Percentiles rank a stretch among this genome's conserved stretches.
Conservation (phyloP, 2,329 filamentous ascomycete genomes). For the Aspergillus calidoustus region DNA sequence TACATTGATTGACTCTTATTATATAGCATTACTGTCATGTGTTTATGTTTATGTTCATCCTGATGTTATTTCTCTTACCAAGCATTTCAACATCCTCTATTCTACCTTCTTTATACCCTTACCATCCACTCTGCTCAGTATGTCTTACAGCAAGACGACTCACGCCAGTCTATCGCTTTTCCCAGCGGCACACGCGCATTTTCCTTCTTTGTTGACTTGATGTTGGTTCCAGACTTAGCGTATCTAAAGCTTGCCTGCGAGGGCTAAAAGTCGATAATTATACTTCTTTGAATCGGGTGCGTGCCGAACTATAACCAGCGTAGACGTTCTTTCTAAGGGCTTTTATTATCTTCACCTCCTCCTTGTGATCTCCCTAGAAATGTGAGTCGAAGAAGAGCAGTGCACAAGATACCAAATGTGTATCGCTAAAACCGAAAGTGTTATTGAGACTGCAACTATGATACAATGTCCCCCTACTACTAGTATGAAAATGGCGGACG, state of each 20-base stretch:
- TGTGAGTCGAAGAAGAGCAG: too few relatives aligned
- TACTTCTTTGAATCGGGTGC: neutral
- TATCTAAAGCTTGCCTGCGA: slow-evolving; percentile 22
- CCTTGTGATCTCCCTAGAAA: too few relatives aligned
- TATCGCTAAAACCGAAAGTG: neutral
- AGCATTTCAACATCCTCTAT: neutral
- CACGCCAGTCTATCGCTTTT: neutral
- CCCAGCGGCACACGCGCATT: neutral
- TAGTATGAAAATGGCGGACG: neutral
- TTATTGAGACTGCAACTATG: neutral
- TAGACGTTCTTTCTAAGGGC: neutral
- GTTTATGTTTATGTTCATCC: neutral
- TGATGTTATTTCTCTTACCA: neutral
- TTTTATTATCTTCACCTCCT: neutral
- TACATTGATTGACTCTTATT: neutral
- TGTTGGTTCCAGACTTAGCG: slow-evolving; percentile 8
- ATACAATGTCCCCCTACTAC: neutral
- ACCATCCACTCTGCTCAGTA: neutral
- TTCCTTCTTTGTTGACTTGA: neutral
- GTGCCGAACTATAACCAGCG: too few relatives aligned
- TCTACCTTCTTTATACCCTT: neutral
- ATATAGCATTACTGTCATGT: neutral
- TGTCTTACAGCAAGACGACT: neutral
- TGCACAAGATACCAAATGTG: neutral
- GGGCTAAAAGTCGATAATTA: slow-evolving; percentile 20